A percentile compares a stretch with the other conserved stretches of the same genome.
phyloP scores from a whole-genome alignment of 2,329 filamentous ascomycete species.

The Clathrospora elynae region DNA sequence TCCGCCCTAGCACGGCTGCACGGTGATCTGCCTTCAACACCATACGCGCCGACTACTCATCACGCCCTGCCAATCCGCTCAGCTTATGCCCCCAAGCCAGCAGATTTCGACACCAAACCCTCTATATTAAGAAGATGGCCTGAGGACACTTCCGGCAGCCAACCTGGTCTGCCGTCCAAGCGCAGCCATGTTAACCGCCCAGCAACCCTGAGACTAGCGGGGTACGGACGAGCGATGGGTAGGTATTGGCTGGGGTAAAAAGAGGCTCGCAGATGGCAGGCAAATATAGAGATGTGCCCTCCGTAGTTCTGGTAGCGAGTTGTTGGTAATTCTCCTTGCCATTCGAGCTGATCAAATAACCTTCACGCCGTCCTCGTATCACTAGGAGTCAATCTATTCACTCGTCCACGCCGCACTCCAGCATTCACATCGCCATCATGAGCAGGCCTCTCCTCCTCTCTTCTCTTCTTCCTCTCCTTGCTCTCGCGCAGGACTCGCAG shows the following conservation, averaged over 20 bases:
- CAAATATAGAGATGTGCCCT: constrained; percentile 45
- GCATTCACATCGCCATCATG: constrained; percentile 30
- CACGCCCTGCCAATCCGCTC: constrained; percentile 38
- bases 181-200: constrained; percentile 42
- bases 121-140: constrained; percentile 38
- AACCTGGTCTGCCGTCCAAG: constrained; percentile 31
- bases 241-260: constrained; percentile 30
- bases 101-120: constrained; percentile 31
- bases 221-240: constrained; percentile 30
- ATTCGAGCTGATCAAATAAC: constrained; percentile 40
- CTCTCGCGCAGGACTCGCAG: constrained; percentile 34
- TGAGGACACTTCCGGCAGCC: constrained; percentile 26
- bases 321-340: constrained; percentile 29
- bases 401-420: constrained; percentile 20
- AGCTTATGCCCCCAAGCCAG: constrained; percentile 32
- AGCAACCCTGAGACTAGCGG: constrained; percentile 27
- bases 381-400: constrained; percentile 29
- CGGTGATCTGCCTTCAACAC: constrained; percentile 38
- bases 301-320: constrained; percentile 33
- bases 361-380: constrained; percentile 39
- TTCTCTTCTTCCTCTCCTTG: constrained; percentile 35
- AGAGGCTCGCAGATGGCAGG: constrained; percentile 20
- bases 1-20: constrained; percentile 32
- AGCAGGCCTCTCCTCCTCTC: constrained; percentile 31
- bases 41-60: constrained; percentile 39